Base-by-base conservation (phyloP, 2,329 filamentous ascomycete genomes). In the Xylariaceae sp. region DNA sequence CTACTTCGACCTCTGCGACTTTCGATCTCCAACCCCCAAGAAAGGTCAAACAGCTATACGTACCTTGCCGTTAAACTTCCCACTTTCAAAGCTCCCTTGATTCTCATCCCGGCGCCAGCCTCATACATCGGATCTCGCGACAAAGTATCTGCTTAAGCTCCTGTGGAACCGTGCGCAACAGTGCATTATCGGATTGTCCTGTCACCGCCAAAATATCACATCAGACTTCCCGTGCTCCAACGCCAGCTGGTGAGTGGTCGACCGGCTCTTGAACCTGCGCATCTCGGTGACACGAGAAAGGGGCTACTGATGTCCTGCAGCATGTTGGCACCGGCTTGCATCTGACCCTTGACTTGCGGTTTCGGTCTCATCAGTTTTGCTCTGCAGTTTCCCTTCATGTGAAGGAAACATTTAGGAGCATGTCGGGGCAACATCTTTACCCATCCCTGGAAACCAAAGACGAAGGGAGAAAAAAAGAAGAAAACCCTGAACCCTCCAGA, bases 261-360 rank as follows among this genome's bases (percentile, higher is more conserved):
- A 11, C 15, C n/a, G 26, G 20, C 35, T 21, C 26, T 47, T 23
- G 10, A 43, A 43, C 37, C 13, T 27, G 36, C 30, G 44, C 35
- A 48, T 21, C 18, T 41, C 16, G 33, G 45, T 47, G 41, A 43
- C 44, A 54, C 50, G 30, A 53, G 50, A 54, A 49, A 45, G 50
- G 49, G 53, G 49, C 53, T 53, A 50, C 43, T 45, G n/a, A n/a
- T 36, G 30, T 29, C 35, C 39, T 44, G 52, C 41, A 51, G n/a
- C 11, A 20, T 48, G 33, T 43, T 32, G 51, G 42, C 43, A 26
- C 48, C 9, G 42, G 16, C 44, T 50, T 42, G 50, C 54, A 33
- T 50, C 10, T 13, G 32, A 24, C 36, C 41, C 54, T n/a, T n/a
- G n/a, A n/a, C n/a, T n/a, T n/a, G n/a, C n/a, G n/a, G n/a, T n/a